These are phyloP conservation scores for Naganishia cerealis DNA, from an alignment of 1,284 basidiomycete genomes.

Conservation along the genomic window DNA sequence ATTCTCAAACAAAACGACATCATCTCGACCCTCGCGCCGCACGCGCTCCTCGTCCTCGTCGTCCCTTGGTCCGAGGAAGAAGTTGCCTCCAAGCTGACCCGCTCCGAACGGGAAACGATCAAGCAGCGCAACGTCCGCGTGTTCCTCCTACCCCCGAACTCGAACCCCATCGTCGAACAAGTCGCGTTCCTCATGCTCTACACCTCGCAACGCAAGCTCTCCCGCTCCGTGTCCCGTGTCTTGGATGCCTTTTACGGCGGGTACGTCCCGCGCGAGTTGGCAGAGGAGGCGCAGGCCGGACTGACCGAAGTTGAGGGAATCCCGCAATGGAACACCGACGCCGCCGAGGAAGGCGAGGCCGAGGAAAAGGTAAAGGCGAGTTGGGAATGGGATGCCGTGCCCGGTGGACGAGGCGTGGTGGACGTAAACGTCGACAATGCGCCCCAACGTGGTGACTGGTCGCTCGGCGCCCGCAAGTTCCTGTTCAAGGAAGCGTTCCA, in stretches of 20 bases:
- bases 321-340: slow-evolving; percentile 44
- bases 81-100: slow-evolving; percentile 49
- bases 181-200: slow-evolving; percentile 55
- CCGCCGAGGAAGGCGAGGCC: slow-evolving; percentile 40
- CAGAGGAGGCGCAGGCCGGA: slow-evolving; percentile 52
- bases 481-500: slow-evolving; percentile 75
- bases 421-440: slow-evolving; percentile 45
- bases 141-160: slow-evolving; percentile 48
- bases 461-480: slow-evolving; percentile 83
- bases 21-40: slow-evolving; percentile 44
- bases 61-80: slow-evolving; percentile 54
- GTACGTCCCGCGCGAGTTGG: slow-evolving; percentile 47
- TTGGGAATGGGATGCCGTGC: slow-evolving; percentile 53
- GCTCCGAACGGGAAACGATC: slow-evolving; percentile 49
- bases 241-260: slow-evolving; percentile 52
- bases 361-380: slow-evolving; percentile 46
- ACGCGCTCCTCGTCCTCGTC: slow-evolving; percentile 52
- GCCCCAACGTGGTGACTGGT: slow-evolving; percentile 61
- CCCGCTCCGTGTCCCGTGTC: slow-evolving; percentile 48
- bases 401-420: slow-evolving; percentile 46
- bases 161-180: slow-evolving; percentile 50
- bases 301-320: slow-evolving; percentile 46
- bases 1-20: slow-evolving; percentile 52
- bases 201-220: slow-evolving; percentile 49
- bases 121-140: slow-evolving; percentile 52